Percentiles rank a stretch among this genome's conserved stretches.
Evolutionary conservation across 306 rosid genomes (phyloP).

Genomic region (Canavalia ensiformis): DNA sequence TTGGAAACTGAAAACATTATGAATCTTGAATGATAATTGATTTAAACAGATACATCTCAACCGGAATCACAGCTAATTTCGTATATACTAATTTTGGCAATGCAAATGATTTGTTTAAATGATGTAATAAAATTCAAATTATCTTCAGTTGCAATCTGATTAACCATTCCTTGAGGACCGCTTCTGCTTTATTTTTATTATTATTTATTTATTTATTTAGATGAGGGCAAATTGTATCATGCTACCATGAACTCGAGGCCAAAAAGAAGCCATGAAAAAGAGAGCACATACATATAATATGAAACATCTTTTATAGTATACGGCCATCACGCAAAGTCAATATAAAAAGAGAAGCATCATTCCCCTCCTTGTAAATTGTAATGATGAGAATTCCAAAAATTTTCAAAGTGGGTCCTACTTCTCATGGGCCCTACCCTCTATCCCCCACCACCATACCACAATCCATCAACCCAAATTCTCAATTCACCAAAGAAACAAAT

Average conservation of each 20-base stretch:
- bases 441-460: constrained; percentile 16
- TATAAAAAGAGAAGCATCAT: constrained; percentile 62
- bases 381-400: constrained; percentile 54
- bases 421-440: constrained; percentile 47
- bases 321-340: constrained; percentile 61
- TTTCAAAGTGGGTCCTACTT: constrained; percentile 50
- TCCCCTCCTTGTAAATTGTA: constrained; percentile 49
- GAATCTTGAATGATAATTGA: too few relatives aligned
- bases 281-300: constrained; percentile 42
- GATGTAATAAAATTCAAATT: too few relatives aligned
- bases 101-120: too few relatives aligned
- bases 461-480: constrained; percentile 28
- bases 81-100: too few relatives aligned
- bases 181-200: background rate
- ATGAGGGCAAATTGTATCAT: background rate
- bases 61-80: too few relatives aligned
- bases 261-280: constrained; percentile 41
- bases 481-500: constrained; percentile 1
- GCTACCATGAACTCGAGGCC: constrained; percentile 34
- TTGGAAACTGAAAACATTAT: too few relatives aligned
- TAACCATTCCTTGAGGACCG: background rate
- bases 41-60: too few relatives aligned
- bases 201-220: background rate
- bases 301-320: constrained; percentile 42
- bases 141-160: background rate